These are phyloP conservation scores for Aphanomyces invadans DNA, from an alignment of 352 stramenopile species.

Conservation along the genomic window DNA sequence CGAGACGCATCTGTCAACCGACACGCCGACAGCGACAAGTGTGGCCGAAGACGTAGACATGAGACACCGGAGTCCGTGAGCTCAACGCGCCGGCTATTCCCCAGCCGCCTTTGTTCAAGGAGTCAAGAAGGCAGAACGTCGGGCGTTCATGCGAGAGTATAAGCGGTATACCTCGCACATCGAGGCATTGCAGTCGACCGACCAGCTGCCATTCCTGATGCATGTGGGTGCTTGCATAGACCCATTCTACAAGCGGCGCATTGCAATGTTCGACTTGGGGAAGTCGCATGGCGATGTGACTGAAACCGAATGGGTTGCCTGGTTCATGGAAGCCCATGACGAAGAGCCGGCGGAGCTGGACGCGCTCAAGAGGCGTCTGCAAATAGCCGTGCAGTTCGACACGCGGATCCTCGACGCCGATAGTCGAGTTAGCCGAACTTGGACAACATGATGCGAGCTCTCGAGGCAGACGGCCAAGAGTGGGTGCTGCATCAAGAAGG, in stretches of 20 bases:
- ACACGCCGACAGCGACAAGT: neutral
- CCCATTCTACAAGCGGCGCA: neutral
- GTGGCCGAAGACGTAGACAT: constrained; percentile 8
- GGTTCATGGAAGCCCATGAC: constrained; percentile 18
- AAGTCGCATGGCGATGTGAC: constrained; percentile 11
- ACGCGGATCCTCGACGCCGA: constrained; percentile 18
- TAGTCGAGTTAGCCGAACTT: constrained; percentile 3
- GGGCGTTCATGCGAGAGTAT: constrained; percentile 17
- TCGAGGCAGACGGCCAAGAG: constrained; percentile 17
- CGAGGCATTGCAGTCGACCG: constrained; percentile 7
- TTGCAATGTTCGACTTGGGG: constrained; percentile 17
- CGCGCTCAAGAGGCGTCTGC: neutral
- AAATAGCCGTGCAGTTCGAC: constrained; percentile 7
- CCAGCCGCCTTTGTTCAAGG: constrained; percentile 5
- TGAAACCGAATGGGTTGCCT: constrained; percentile 10
- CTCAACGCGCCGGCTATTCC: constrained; percentile 8
- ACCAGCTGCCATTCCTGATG: constrained; percentile 8
- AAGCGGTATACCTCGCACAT: constrained; percentile 1
- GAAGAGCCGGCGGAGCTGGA: constrained; percentile 8
- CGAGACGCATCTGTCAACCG: neutral
- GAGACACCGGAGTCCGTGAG: neutral
- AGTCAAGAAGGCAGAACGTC: constrained; percentile 8
- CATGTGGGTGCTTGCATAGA: constrained; percentile 3
- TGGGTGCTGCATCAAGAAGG: constrained; percentile 23
- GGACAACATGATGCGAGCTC: constrained; percentile 12